Base-by-base conservation (phyloP, 2,329 filamentous ascomycete genomes). In the Colletotrichum lentis region DNA sequence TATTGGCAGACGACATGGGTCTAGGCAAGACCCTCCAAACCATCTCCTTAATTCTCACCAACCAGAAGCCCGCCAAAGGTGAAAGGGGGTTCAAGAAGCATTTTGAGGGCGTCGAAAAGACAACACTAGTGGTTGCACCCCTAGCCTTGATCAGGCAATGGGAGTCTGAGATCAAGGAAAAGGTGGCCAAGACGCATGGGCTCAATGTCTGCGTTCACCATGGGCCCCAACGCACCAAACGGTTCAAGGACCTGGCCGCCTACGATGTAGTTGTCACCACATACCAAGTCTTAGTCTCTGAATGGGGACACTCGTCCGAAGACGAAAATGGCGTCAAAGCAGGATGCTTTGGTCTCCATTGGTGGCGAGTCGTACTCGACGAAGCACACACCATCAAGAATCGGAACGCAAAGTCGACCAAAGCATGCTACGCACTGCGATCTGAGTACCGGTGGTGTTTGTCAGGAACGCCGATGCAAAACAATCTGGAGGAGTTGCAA, bases 301-400 rank as follows among this genome's bases (percentile, higher is more conserved):
- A 99, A 76, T 91, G 96, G 76, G 90, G 88, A 11, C 86, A 88
- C 68, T 90, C 89, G 12, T 89, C 87, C 47, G 87, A 87, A 54
- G 83, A 82, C 3, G 83, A 84, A 8, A 84, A 88, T 60, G 86
- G 86, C 11, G 78, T 89, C 46, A 91, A 94, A 74, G 87, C 90
- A 59, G 95, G 94, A 12, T 95, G 94, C 74, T 97, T 97, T 75
- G 94, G 93, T 12, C 83, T 97, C 6, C 89, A 95, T 74, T 99
- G 96, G 96, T 98, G 96, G 81, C 91, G 96, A 59, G 88, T 97
- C 69, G 95, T 99, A 71, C 85, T 99, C 2, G 96, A 99, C 71
- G 96, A 99, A 81, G 96, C 96, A 1, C 96, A 99, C 78, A 97
- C 92, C 1, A 97, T 99, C 85, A 99, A 99, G 82, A 99, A 99